These are phyloP conservation scores for Populus euphratica DNA, from an alignment of 345 rosid species.

Conservation along the genomic window DNA sequence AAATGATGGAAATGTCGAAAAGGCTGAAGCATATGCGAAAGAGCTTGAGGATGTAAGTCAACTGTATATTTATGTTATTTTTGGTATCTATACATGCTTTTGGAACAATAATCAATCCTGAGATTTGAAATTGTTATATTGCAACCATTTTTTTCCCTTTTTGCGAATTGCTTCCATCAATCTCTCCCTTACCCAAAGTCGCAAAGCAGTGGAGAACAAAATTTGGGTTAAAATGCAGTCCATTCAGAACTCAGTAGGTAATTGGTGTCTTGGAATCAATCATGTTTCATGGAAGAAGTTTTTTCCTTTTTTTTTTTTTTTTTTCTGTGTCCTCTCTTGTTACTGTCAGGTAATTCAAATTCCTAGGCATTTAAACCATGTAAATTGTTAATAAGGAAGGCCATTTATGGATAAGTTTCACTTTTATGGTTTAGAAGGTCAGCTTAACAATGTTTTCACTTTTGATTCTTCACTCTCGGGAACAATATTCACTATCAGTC, in stretches of 20 bases:
- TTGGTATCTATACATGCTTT: neutral
- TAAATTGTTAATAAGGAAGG: no score
- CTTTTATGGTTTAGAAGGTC: no score
- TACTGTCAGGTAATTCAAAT: no score
- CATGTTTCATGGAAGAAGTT: neutral
- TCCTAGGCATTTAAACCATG: no score
- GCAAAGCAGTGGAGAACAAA: neutral
- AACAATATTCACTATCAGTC: no score
- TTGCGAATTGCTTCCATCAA: neutral
- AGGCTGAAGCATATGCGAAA: slow-evolving; percentile 75
- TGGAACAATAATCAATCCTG: neutral
- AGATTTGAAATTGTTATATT: neutral
- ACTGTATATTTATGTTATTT: neutral
- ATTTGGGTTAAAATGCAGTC: neutral
- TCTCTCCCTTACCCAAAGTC: neutral
- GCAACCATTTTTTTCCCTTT: neutral
- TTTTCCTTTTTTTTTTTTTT: neutral
- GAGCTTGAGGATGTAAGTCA: slow-evolving; percentile 79
- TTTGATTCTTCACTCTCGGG: no score
- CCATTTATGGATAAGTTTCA: no score
- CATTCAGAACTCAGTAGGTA: no score
- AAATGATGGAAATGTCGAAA: slow-evolving; percentile 50
- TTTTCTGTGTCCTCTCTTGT: no score
- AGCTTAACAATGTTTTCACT: no score
- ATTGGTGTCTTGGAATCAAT: neutral